Conservation (phyloP, 768 basidiomycete genomes). For the Lactifluus pinguis region DNA sequence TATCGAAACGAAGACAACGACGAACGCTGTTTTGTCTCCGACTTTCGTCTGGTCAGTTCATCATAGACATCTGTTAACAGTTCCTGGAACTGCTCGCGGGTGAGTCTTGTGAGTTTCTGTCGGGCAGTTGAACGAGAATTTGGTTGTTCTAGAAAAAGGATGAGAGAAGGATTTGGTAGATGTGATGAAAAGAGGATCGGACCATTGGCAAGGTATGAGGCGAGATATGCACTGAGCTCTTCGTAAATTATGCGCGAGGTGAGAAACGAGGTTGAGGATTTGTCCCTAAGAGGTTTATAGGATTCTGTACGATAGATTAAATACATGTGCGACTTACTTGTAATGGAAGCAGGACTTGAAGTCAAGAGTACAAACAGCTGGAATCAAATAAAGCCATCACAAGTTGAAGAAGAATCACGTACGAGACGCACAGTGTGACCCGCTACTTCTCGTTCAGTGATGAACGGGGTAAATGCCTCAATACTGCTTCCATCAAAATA, state of each 20-base stretch:
- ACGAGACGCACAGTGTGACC: no score
- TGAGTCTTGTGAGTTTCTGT: conserved; percentile 88
- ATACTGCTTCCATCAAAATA: no score
- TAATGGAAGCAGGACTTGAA: no score
- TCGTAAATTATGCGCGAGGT: conserved; percentile 63
- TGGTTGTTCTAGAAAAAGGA: conserved; percentile 43
- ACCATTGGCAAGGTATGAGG: conserved; percentile 40
- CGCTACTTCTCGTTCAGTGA: no score
- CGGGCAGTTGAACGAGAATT: conserved; percentile 72
- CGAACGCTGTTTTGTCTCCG: conserved; percentile 55
- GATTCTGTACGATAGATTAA: no score
- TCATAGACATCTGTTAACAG: conserved; percentile 97
- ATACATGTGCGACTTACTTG: no score
- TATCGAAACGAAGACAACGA: not conserved
- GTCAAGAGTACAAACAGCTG: no score
- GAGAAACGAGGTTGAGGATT: conserved; percentile 33
- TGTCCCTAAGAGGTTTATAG: conserved; percentile 44
- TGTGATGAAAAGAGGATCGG: conserved; percentile 43
- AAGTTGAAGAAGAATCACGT: no score
- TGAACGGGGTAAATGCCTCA: no score
- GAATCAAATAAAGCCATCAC: no score
- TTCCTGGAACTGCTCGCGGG: conserved; percentile 93
- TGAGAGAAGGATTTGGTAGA: not conserved
- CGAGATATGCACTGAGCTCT: conserved; percentile 64
- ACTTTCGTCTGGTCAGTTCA: conserved; percentile 74